A percentile compares a stretch with the other conserved stretches of the same genome.
phyloP scores from a whole-genome alignment of 768 basidiomycete species.

The Suillus paluster region DNA sequence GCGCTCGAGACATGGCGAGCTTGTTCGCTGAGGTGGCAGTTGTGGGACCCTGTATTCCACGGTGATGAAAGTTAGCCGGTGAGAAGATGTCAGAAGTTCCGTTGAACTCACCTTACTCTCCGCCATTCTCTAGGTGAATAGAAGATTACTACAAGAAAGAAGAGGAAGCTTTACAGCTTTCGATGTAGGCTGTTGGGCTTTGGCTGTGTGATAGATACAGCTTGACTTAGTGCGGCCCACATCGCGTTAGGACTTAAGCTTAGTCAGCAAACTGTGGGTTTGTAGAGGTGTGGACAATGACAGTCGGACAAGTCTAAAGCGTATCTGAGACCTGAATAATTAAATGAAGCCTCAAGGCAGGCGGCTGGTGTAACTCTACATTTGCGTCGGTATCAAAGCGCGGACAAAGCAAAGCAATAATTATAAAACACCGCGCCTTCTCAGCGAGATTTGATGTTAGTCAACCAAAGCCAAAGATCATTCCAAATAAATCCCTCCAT shows the following conservation, averaged over 20 bases:
- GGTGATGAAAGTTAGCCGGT: neutral
- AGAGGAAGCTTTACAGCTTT: neutral
- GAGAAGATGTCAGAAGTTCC: neutral
- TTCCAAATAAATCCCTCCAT: conserved; percentile 51
- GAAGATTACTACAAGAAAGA: neutral
- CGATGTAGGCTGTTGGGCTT: neutral
- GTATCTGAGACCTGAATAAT: neutral
- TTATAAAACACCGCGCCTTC: conserved; percentile 1
- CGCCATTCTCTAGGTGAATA: neutral
- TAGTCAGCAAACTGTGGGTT: conserved; percentile 5
- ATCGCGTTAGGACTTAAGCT: neutral
- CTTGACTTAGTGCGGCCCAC: neutral
- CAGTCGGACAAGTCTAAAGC: neutral
- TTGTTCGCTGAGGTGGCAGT: conserved; percentile 50
- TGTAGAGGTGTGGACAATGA: neutral
- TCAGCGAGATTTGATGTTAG: neutral
- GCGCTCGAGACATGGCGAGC: conserved; percentile 83
- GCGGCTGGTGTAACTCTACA: neutral
- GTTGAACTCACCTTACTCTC: conserved; percentile 9
- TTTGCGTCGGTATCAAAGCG: neutral
- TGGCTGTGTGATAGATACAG: conserved; percentile 3
- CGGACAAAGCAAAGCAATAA: neutral
- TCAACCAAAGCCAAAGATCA: conserved; percentile 48
- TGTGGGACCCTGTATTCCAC: conserved; percentile 22
- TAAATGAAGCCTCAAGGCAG: neutral